A percentile compares a stretch with the other conserved stretches of the same genome.
Evolutionary conservation across 176 grass and related monocot species (phyloP).

Genomic region (Sorghum bicolor): Sorghum_bicolor_NCBIv3 NC_012870.2:79564001-79564500

Average conservation of each 20-base stretch:
- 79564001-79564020: too few species aligned
- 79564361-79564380: not conserved
- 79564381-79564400: constrained; percentile 1
- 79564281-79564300: not conserved
- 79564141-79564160: not conserved
- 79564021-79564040: too few species aligned
- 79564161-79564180: not conserved
- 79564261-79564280: not conserved
- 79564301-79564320: constrained; percentile 15
- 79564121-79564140: not conserved
- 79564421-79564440: not conserved
- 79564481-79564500: constrained; percentile 6
- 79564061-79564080: not conserved
- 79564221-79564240: not conserved
- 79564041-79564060: not conserved
- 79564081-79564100: not conserved
- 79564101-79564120: not conserved
- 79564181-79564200: constrained; percentile 14
- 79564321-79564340: not conserved
- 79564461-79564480: constrained; percentile 4
- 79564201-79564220: constrained; percentile 30
- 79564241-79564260: not conserved
- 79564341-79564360: not conserved
- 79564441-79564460: constrained; percentile 9
- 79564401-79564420: constrained; percentile 15